A percentile compares a stretch with the other conserved stretches of the same genome.
phyloP scores from a whole-genome alignment of 768 basidiomycete genomes.

The Termitomyces bulborhizus region DNA sequence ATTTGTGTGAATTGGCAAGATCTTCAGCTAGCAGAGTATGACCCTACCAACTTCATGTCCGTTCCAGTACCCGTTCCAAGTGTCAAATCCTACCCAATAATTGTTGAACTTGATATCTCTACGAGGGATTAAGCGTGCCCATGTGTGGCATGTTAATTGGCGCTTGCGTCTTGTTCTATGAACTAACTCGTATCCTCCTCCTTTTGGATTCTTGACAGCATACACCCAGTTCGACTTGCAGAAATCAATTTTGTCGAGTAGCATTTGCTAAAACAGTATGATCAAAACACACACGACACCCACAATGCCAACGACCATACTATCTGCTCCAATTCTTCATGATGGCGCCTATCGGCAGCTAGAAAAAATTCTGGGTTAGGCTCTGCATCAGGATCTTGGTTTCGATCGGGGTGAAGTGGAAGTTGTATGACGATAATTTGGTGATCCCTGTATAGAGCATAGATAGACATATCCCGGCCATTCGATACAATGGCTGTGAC shows the following conservation, averaged over 20 bases:
- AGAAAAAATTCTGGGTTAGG: not conserved
- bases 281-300: not conserved
- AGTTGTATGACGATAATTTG: constrained; percentile 12
- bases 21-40: not conserved
- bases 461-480: not conserved
- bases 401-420: constrained; percentile 1
- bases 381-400: not conserved
- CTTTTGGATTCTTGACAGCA: constrained; percentile 17
- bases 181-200: constrained; percentile 24
- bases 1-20: not conserved
- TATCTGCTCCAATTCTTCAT: constrained; percentile 14
- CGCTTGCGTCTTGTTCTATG: constrained; percentile 20
- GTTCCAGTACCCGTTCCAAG: constrained; percentile 31
- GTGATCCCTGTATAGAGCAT: constrained; percentile 7
- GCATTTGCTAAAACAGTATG: constrained; percentile 19
- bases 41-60: constrained; percentile 29
- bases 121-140: constrained; percentile 30
- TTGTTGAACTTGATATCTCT: constrained; percentile 29
- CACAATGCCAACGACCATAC: constrained; percentile 6
- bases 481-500: constrained; percentile 5
- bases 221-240: constrained; percentile 31
- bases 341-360: not conserved
- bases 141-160: constrained; percentile 25
- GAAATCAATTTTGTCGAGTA: constrained; percentile 25
- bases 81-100: constrained; percentile 20